A percentile compares a stretch with the other conserved stretches of the same genome.
Conservation (phyloP, 306 rosid genomes). For the apple (Malus domestica) region ASM211411v1 NC_041795.1:20114501-20115000, state of each 20-base stretch:
- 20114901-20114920: background rate
- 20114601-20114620: constrained; percentile 12
- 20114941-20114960: constrained; percentile 12
- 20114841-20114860: background rate
- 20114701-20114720: background rate
- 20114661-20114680: background rate
- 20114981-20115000: constrained; percentile 1
- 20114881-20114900: constrained; percentile 6
- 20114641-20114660: background rate
- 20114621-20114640: background rate
- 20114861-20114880: background rate
- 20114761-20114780: constrained; percentile 8
- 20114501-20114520: too few relatives aligned
- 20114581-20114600: background rate
- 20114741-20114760: constrained; percentile 9
- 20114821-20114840: background rate
- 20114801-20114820: background rate
- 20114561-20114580: background rate
- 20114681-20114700: background rate
- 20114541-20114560: background rate
- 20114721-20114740: background rate
- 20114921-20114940: background rate
- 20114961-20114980: constrained; percentile 10
- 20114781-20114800: background rate
- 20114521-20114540: too few relatives aligned